These are phyloP conservation scores for Xylariomycetidae sp. DNA, from an alignment of 2,329 filamentous ascomycete species.

Conservation along the genomic window DNA sequence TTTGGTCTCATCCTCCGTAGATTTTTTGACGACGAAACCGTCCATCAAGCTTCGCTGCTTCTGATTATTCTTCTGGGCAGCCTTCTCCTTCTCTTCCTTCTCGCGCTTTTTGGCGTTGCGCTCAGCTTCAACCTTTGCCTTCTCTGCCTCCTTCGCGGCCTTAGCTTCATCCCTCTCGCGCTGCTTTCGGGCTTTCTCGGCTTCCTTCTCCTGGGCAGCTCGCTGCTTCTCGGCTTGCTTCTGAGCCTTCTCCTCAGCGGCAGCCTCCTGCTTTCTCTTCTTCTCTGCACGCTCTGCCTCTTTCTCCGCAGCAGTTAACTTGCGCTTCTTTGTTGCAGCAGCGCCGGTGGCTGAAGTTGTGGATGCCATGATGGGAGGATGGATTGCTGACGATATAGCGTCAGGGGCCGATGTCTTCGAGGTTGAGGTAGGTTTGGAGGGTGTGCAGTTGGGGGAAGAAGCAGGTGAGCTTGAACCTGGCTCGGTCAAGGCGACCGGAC, in stretches of 20 bases:
- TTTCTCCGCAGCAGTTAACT: constrained; percentile 29
- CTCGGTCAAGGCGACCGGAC: constrained; percentile 35
- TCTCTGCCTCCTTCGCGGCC: constrained; percentile 39
- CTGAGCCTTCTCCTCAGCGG: constrained; percentile 28
- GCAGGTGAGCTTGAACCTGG: constrained; percentile 34
- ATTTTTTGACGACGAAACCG: constrained; percentile 18
- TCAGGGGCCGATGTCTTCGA: constrained; percentile 17
- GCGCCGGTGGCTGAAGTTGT: constrained; percentile 3
- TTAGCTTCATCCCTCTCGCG: constrained; percentile 36
- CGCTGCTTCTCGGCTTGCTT: constrained; percentile 27
- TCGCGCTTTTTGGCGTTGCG: constrained; percentile 40
- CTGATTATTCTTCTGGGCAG: constrained; percentile 36
- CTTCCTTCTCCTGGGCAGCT: constrained; percentile 11
- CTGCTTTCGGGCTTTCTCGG: constrained; percentile 17
- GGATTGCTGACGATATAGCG: too few species aligned
- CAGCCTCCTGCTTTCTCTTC: constrained; percentile 42
- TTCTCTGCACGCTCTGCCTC: constrained; percentile 39
- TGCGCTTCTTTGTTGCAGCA: constrained; percentile 30
- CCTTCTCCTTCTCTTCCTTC: constrained; percentile 28
- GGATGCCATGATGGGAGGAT: too few species aligned
- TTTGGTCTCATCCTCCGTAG: constrained; percentile 17
- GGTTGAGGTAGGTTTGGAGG: constrained; percentile 16
- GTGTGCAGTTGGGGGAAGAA: constrained; percentile 28
- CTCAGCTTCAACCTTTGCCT: constrained; percentile 21
- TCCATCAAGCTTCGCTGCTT: constrained; percentile 29